A percentile compares a stretch with the other conserved stretches of the same genome.
Conservation (phyloP, 352 stramenopile genomes). For the Phytophthora pisi region DNA sequence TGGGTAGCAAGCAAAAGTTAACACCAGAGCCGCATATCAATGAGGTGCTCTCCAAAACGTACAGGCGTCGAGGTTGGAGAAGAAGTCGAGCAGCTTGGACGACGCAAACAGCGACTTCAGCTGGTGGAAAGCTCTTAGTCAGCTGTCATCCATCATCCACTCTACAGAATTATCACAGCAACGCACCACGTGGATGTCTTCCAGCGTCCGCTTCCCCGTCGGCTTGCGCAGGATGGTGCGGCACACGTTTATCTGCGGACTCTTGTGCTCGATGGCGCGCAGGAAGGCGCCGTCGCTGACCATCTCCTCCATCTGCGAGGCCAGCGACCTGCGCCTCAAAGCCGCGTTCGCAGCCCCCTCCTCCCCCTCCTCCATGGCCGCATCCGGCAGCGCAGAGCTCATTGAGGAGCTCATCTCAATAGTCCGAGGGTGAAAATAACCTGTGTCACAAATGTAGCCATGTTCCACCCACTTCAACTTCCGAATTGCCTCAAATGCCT, state of each 20-base stretch:
- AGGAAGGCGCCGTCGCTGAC: constrained; percentile 47
- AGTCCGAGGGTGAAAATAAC: neutral
- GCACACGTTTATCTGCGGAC: constrained; percentile 54
- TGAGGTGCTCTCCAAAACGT: constrained; percentile 19
- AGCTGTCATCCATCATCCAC: neutral
- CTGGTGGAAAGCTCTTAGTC: constrained; percentile 28
- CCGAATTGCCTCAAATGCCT: neutral
- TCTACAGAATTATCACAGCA: neutral
- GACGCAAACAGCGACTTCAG: constrained; percentile 76
- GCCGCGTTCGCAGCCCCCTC: constrained; percentile 4
- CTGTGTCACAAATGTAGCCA: constrained; percentile 24
- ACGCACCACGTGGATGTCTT: constrained; percentile 74
- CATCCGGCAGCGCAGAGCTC: constrained; percentile 1
- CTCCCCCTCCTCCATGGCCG: constrained; percentile 13
- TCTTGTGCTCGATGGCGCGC: constrained; percentile 48
- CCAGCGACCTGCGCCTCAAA: constrained; percentile 45
- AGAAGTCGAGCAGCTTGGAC: constrained; percentile 83
- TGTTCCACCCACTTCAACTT: constrained; percentile 1
- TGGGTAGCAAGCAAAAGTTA: neutral
- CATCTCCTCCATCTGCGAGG: constrained; percentile 53
- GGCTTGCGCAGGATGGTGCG: constrained; percentile 61
- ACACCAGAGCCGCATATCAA: no score
- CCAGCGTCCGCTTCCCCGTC: constrained; percentile 60
- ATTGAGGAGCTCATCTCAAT: neutral
- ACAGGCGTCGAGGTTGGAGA: constrained; percentile 82